These are phyloP conservation scores for Coprinopsis strossmayeri DNA, from an alignment of 768 basidiomycete species.

Conservation along the genomic window DNA sequence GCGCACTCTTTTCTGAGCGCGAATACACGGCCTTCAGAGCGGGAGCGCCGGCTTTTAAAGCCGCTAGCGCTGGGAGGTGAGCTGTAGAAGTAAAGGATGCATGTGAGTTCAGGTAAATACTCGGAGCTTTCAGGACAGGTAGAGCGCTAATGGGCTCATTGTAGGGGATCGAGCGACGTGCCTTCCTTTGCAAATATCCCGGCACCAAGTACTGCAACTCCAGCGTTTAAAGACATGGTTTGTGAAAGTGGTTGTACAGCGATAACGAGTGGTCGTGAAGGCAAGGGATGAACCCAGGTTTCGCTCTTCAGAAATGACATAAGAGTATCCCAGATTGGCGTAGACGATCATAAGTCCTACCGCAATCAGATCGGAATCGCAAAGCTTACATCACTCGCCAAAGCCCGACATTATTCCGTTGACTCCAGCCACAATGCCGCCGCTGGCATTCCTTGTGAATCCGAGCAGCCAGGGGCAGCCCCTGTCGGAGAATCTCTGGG, in stretches of 20 bases:
- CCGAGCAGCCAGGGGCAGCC: too few species aligned
- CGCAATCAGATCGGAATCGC: too few species aligned
- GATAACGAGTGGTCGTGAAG: too few species aligned
- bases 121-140: conserved; percentile 15
- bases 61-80: conserved; percentile 70
- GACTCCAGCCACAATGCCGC: neutral
- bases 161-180: too few species aligned
- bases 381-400: neutral
- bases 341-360: too few species aligned
- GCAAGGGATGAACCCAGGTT: too few species aligned
- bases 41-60: conserved; percentile 39
- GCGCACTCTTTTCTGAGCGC: conserved; percentile 57
- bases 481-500: conserved; percentile 25
- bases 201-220: conserved; percentile 74
- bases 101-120: conserved; percentile 17
- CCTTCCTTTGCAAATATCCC: conserved; percentile 77
- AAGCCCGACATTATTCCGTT: neutral
- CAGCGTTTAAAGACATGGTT: conserved; percentile 39
- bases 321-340: too few species aligned
- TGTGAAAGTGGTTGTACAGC: too few species aligned
- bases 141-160: too few species aligned
- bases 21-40: conserved; percentile 71
- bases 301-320: conserved; percentile 5
- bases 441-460: neutral
- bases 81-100: conserved; percentile 32